A percentile compares a stretch with the other conserved stretches of the same genome.
These are phyloP conservation scores for California macrophylla DNA, from an alignment of 441 rosid species.

Conservation along the genomic window DNA sequence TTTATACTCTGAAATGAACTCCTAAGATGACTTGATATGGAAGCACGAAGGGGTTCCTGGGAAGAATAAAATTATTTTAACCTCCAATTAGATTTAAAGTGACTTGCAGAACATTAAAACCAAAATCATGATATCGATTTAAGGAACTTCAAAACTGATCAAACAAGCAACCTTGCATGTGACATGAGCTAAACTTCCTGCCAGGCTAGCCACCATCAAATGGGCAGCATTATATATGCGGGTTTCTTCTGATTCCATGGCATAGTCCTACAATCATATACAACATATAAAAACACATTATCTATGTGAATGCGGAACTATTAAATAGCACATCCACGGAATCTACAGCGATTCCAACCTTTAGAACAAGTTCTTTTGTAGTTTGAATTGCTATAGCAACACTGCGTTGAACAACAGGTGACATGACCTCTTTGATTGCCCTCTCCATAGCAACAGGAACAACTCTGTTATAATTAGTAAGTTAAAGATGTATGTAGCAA, in stretches of 20 bases:
- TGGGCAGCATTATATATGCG: slow-evolving; percentile 91
- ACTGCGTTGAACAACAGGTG: slow-evolving; percentile 92
- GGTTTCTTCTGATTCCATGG: slow-evolving; percentile 85
- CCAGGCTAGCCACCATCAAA: slow-evolving; percentile 97
- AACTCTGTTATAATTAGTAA: slow-evolving; percentile 38
- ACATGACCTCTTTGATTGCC: slow-evolving; percentile 89
- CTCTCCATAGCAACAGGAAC: slow-evolving; percentile 94
- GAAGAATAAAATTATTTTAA: slow-evolving; percentile 15
- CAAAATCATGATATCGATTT: background rate
- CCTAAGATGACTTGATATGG: slow-evolving; percentile 82
- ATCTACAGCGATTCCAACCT: background rate
- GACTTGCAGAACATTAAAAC: background rate
- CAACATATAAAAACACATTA: background rate
- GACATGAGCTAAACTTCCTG: slow-evolving; percentile 98
- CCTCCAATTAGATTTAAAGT: slow-evolving; percentile 9
- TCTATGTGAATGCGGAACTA: background rate
- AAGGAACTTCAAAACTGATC: background rate
- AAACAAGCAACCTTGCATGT: slow-evolving; percentile 79
- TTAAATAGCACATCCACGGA: background rate
- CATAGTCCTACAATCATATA: slow-evolving; percentile 60
- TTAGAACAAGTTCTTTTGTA: slow-evolving; percentile 79
- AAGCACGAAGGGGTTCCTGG: slow-evolving; percentile 89
- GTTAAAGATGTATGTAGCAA: background rate
- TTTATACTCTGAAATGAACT: slow-evolving; percentile 64
- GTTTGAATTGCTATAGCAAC: slow-evolving; percentile 98